These are phyloP conservation scores for Fraxinus excelsior DNA, from an alignment of 257 asterid species.

Conservation along the genomic window DNA sequence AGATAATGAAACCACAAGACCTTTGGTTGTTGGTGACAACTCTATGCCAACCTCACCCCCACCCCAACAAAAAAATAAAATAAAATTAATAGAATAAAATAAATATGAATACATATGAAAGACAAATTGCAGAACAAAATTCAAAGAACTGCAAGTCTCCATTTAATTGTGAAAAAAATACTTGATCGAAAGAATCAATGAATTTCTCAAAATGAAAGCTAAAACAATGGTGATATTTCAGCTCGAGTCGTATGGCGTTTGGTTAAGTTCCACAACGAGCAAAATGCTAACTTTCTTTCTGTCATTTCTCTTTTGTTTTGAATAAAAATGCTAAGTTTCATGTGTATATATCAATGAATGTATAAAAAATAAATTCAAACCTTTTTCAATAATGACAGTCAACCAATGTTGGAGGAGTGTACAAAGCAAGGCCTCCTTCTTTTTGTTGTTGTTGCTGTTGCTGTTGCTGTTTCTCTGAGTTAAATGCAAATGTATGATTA, in stretches of 20 bases:
- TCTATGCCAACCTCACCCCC: not conserved
- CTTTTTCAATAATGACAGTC: constrained; percentile 41
- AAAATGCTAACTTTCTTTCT: too few relatives aligned
- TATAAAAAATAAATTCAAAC: constrained; percentile 9
- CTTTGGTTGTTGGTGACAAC: constrained; percentile 5
- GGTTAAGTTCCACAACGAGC: not conserved
- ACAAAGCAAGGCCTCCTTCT: constrained; percentile 29
- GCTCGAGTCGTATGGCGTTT: not conserved
- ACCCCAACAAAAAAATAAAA: too few relatives aligned
- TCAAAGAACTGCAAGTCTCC: not conserved
- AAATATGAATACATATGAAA: too few relatives aligned
- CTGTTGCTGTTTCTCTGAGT: constrained; percentile 19
- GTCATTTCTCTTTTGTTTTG: too few relatives aligned
- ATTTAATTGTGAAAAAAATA: not conserved
- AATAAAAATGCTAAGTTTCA: not conserved
- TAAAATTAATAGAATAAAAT: too few relatives aligned
- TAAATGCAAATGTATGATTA: constrained; percentile 31
- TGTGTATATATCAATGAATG: not conserved
- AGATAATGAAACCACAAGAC: constrained; percentile 1
- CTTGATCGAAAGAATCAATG: constrained; percentile 9
- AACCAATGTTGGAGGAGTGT: constrained; percentile 48
- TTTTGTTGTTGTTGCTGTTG: constrained; percentile 16
- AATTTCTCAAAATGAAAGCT: not conserved
- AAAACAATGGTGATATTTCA: not conserved
- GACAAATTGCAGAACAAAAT: constrained; percentile 6